phyloP scores from a whole-genome alignment of 2,329 filamentous ascomycete species.

The Aspergillus hiratsukae region DNA sequence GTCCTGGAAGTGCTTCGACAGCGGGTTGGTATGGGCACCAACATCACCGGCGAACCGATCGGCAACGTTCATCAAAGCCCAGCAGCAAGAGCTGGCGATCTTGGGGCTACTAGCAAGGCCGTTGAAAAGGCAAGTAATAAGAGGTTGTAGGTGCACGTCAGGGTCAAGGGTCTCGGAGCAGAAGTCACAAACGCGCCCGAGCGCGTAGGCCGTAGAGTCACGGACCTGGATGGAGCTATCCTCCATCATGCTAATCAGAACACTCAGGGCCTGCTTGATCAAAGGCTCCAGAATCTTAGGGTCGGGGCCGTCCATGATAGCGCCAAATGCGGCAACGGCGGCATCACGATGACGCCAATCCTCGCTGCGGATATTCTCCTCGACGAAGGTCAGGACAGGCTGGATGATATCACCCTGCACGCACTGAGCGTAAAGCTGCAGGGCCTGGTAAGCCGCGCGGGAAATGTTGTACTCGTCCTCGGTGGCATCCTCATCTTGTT shows the following conservation, averaged over 20 bases:
- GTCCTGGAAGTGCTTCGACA: conserved; percentile 89
- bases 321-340: conserved; percentile 93
- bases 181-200: conserved; percentile 92
- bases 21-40: conserved; percentile 71
- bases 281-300: conserved; percentile 88
- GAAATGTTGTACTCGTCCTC: conserved; percentile 98
- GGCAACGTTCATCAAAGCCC: conserved; percentile 97
- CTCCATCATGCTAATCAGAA: conserved; percentile 89
- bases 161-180: conserved; percentile 91
- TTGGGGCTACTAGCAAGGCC: conserved; percentile 87
- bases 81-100: conserved; percentile 98
- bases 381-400: conserved; percentile 85
- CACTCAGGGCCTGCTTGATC: conserved; percentile 89
- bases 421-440: conserved; percentile 91
- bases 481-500: conserved; percentile 93
- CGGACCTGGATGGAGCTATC: conserved; percentile 85
- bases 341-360: conserved; percentile 96
- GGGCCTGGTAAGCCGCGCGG: conserved; percentile 90
- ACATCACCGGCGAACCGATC: conserved; percentile 89
- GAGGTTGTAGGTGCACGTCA: conserved; percentile 70
- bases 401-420: conserved; percentile 79
- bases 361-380: conserved; percentile 80
- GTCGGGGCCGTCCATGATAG: conserved; percentile 97
- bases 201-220: conserved; percentile 92
- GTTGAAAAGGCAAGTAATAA: conserved; percentile 85